Evolutionary conservation across 371 early-diverging fungal genomes (phyloP), one percentile per base, ranked within the genome.

Genomic region (Zychaea mexicana): DNA sequence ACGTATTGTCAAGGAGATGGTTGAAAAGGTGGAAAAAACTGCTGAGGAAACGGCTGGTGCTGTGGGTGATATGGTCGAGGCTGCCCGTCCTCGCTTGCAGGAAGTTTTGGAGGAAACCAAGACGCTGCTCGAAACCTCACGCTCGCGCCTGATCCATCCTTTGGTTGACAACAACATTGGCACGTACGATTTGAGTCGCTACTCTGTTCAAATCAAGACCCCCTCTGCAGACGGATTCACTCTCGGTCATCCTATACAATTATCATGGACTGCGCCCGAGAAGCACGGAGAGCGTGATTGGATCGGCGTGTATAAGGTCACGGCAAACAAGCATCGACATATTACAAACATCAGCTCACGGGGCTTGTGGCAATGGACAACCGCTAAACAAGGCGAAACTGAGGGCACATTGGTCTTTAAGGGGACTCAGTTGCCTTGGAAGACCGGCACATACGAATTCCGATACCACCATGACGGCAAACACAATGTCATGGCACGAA

Each of bases 261-360:
- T 94, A 2, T 61, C 68, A 9, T 96, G 94, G 90, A 84, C 85
- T 2, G 95, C 92, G 1, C 92, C 88, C 19, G 77, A 71, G 61
- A 85, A 85, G 60, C 88, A 88, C 69, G 81, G 91, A 45, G 60
- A 81, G n/a, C 80, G 84, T 54, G 97, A 96, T 75, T 97, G 98
- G 97, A 90, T 98, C 65, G 98, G 96, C 30, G 76, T 96, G 2
- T 98, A 96, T 75, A 85, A 85, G 33, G 86, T 93, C 0, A 85
- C 82, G 0, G 82, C 87, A 22, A 95, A 96, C 74, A 81, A 87
- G 39, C 82, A 85, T 32, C 68, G 74, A n/a, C 85, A 82, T 31
- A 72, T 94, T 33, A 95, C 98, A 26, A 92, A 87, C 10, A 73
- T 84, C 3, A 78, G 85, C 24, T 92, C 92, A n/a, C 82, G 87